Conservation (phyloP, 306 rosid genomes). For the Pyrus pyrifolia region DNA sequence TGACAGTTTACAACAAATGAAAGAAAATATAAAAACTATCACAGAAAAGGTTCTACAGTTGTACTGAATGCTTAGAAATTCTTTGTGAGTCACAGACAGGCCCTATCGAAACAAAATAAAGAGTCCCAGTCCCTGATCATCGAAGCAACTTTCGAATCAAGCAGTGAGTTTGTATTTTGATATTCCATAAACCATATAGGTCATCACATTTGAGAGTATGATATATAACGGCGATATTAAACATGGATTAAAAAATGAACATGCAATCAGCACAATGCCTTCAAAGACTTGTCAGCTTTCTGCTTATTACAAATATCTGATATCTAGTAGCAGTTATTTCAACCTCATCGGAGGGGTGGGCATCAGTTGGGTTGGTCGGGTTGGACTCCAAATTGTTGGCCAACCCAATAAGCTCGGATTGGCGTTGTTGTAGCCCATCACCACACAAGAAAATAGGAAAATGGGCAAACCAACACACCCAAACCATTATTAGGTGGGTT, state of each 20-base stretch:
- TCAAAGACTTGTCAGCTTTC: background rate
- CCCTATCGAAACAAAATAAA: background rate
- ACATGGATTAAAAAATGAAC: background rate
- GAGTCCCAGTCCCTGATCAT: background rate
- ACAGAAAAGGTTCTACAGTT: background rate
- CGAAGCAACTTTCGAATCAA: background rate
- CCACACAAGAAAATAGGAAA: too few species aligned
- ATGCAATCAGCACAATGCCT: background rate
- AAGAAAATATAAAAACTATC: background rate
- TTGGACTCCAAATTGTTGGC: too few species aligned
- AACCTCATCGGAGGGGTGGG: background rate
- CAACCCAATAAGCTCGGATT: too few species aligned
- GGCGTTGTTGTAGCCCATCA: too few species aligned
- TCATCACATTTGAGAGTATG: background rate
- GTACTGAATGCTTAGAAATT: conserved; percentile 1
- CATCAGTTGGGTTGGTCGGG: too few species aligned
- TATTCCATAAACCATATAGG: background rate
- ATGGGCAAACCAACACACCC: too few species aligned
- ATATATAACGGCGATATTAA: background rate
- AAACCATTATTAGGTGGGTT: too few species aligned
- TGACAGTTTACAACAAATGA: background rate
- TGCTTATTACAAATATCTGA: background rate
- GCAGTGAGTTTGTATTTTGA: background rate
- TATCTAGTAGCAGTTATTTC: background rate
- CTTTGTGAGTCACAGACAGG: background rate